Base-by-base conservation (phyloP, 2,329 filamentous ascomycete species). In the Neonectria faginata region DNA sequence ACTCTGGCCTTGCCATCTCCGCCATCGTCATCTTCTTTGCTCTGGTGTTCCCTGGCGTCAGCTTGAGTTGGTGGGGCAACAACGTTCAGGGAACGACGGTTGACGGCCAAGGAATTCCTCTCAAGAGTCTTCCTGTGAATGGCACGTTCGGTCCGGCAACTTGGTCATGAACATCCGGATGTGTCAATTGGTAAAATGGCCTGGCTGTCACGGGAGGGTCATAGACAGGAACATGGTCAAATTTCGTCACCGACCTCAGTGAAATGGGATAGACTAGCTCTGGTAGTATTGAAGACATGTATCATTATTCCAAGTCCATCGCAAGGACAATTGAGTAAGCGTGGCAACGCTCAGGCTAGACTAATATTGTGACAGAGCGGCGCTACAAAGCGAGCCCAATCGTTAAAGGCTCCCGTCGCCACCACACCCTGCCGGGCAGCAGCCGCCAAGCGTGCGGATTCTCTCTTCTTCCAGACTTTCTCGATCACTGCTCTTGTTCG, bases 401-500 rank as follows among this genome's bases (percentile, higher is more conserved):
- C 74, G 18, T 74, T 75, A 1, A 9, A 33, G 3, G 58, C 60
- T 0, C 27, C 9, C 6, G 57, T 12, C 3, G 67, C 42, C 2
- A 68, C 47, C 12, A 69, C 45, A 2, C 76, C 51, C 22, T 85
- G 82, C 22, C 83, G 76, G 6, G 9, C 8, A 11, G 16, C n/a
- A 50, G 45, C 22, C 18, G 29, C 12, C 48, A 51, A 51, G 5
- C 48, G 27, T 22, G 48, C 29, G 7, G 48, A 51, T n/a, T 51
- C 48, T 14, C 48, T 51, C 47, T 78, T 78, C 60, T 80, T 78
- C 83, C 83, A 85, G 11, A 85, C 77, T 48, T 81, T 83, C 10
- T 79, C 75, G 56, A 85, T 82, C 3, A 85, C 83, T 0, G 80
- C 78, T 11, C 80, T 74, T 8, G 81, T 83, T 20, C 81, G 77